Evolutionary conservation across 805 yeast genomes (phyloP), one percentile per base, ranked within the genome.

Genomic region (Sungouiozyma intestinalis): DNA sequence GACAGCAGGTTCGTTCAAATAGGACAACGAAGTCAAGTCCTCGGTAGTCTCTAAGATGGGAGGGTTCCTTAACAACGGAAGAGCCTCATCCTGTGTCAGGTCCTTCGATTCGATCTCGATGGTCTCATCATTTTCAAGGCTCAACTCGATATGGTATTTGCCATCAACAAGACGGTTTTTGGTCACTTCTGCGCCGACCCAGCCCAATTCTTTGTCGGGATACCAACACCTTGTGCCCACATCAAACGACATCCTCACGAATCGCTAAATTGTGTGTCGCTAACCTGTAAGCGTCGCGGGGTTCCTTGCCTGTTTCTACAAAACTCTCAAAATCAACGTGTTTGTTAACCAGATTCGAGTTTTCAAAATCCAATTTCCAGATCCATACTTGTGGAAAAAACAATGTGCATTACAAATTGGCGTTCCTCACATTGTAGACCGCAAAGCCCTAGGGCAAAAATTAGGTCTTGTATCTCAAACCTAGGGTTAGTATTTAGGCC

Each of bases 1-100:
- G 39, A 90, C 96, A 1, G 97, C 94, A 1, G 98, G 97, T 62
- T 90, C 98, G 62, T 90, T 90, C 53, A 92, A 69, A 58, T 90
- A 88, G 0, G 97, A 87, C 43, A 90, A 72, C 41, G 87, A 81
- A 2, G 97, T 92, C 55, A 90, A 73, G 65, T 92, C 98, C 60
- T 90, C 97, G 16, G 94, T 86, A 3, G 95, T 83, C 63, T 90
- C 98, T 48, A 86, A 71, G 46, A 82, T 79, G 2, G 94, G 92
- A 40, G 96, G 97, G 60, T 90, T 90, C 60, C 95, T 75, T 58
- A 88, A 72, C 27, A 86, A 77, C 3, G 95, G 95, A 42, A 85
- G 68, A 41, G 73, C 73, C 3, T 68, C 47, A 29, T 58, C 54
- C 21, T 50, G 40, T 20, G 36, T 38, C 14, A 65, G 35, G 1